Evolutionary conservation across 768 basidiomycete species (phyloP).

Genomic region (Lactarius indigo): DNA sequence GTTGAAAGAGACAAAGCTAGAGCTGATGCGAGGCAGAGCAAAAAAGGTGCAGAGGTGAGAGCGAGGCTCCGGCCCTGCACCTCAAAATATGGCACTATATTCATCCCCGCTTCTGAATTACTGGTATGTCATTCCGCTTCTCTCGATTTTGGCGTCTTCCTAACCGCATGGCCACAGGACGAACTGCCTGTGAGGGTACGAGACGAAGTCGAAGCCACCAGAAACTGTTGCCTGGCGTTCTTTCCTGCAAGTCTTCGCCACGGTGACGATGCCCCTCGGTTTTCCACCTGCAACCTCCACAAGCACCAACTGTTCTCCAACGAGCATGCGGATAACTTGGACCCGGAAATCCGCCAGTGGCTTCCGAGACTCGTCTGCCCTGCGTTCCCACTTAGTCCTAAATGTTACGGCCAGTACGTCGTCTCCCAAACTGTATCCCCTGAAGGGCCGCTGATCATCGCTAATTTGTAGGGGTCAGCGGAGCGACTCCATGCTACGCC

Average conservation of each 20-base stretch:
- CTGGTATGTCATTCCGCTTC: not conserved
- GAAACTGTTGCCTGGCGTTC: not conserved
- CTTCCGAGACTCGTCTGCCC: slow-evolving; percentile 15
- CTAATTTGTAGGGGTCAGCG: not conserved
- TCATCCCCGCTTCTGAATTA: slow-evolving; percentile 1
- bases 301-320: slow-evolving; percentile 16
- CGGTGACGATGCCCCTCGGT: not conserved
- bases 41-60: not conserved
- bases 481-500: not conserved
- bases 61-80: not conserved
- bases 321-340: slow-evolving; percentile 3
- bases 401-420: slow-evolving; percentile 9
- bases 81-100: not conserved
- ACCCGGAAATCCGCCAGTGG: slow-evolving; percentile 14
- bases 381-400: not conserved
- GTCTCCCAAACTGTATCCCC: too few species aligned
- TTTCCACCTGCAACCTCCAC: not conserved
- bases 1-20: not conserved
- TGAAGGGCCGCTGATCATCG: not conserved
- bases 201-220: slow-evolving; percentile 1
- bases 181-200: slow-evolving; percentile 16
- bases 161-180: not conserved
- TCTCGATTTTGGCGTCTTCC: not conserved
- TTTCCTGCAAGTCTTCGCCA: too few species aligned
- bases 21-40: not conserved